Evolutionary conservation across 176 grass and related monocot genomes (phyloP).

Genomic region (Paspalum notatum): DNA sequence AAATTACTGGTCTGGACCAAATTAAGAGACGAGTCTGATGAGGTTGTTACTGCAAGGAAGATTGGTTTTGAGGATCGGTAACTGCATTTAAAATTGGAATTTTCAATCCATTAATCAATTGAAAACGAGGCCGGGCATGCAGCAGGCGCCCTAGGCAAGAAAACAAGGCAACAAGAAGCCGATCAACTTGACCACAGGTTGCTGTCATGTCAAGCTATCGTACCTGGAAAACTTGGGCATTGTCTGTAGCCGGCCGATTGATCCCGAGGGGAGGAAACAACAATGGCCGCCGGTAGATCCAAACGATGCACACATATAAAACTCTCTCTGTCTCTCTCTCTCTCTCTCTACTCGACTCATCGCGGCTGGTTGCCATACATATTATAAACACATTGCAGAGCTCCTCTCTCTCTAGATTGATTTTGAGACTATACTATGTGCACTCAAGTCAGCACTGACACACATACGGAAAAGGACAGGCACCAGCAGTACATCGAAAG

Average conservation of each 20-base stretch:
- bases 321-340: conserved; percentile 21
- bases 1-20: conserved; percentile 1
- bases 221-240: conserved; percentile 40
- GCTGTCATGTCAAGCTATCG: conserved; percentile 51
- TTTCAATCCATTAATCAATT: conserved; percentile 30
- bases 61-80: conserved; percentile 45
- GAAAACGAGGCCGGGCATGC: conserved; percentile 39
- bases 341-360: conserved; percentile 3
- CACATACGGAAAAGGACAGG: conserved; percentile 29
- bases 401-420: conserved; percentile 6
- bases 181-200: conserved; percentile 47
- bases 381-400: background rate
- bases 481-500: conserved; percentile 4
- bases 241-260: conserved; percentile 40
- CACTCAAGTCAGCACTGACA: conserved; percentile 48
- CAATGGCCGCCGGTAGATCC: conserved; percentile 37
- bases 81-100: conserved; percentile 17
- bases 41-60: background rate
- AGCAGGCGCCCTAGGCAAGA: conserved; percentile 37
- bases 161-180: conserved; percentile 70
- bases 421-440: background rate
- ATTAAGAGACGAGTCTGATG: background rate
- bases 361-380: background rate
- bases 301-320: conserved; percentile 20
- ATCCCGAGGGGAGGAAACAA: conserved; percentile 52